These are phyloP conservation scores for Colletotrichum sp. DNA, from an alignment of 2,329 filamentous ascomycete genomes.

Conservation along the genomic window DNA sequence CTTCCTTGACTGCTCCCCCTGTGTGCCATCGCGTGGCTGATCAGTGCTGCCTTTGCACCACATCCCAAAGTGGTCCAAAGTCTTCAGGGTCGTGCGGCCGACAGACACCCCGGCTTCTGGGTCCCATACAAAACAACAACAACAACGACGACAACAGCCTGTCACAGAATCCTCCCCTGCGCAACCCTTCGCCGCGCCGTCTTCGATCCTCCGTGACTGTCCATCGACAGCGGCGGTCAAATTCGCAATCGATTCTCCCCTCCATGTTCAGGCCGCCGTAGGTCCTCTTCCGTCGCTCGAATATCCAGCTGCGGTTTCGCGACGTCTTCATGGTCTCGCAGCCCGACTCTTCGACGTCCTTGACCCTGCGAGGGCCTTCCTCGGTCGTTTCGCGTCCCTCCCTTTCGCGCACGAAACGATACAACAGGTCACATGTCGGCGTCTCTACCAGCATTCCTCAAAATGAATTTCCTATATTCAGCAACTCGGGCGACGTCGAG, in stretches of 20 bases:
- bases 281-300: not conserved
- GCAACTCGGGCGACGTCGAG: constrained; percentile 90
- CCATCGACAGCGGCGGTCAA: not conserved
- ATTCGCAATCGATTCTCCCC: not conserved
- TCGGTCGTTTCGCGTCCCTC: constrained; percentile 69
- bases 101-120: not conserved
- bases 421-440: constrained; percentile 82
- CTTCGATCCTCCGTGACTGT: not conserved
- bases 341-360: constrained; percentile 57
- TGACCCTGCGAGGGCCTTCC: constrained; percentile 64
- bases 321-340: constrained; percentile 65
- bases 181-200: not conserved
- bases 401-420: constrained; percentile 67
- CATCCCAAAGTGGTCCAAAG: not conserved
- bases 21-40: not conserved
- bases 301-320: not conserved
- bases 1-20: not conserved
- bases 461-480: constrained; percentile 94
- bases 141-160: not conserved
- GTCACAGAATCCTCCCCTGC: not conserved
- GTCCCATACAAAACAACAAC: not conserved
- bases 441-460: constrained; percentile 71
- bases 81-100: not conserved
- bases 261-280: constrained; percentile 4
- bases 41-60: not conserved